Evolutionary conservation across 2,329 filamentous ascomycete genomes (phyloP).

Genomic region (Exophiala aquamarina): DNA sequence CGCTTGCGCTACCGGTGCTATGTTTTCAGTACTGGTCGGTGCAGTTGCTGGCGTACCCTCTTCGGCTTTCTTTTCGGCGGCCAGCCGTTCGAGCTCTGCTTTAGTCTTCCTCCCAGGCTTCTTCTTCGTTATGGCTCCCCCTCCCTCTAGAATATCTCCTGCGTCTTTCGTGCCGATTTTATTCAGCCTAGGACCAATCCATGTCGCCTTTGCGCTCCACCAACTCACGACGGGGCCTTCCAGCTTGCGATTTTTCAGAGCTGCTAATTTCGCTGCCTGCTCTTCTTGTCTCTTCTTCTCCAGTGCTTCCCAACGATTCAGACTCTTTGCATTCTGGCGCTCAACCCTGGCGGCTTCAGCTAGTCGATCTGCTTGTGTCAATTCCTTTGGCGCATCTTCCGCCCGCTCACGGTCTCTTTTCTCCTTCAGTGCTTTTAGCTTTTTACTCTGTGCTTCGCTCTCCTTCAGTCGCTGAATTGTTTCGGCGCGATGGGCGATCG

Average conservation of each 20-base stretch:
- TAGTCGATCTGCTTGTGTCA: slow-evolving; percentile 85
- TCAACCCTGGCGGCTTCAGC: slow-evolving; percentile 81
- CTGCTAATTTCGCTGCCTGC: slow-evolving; percentile 77
- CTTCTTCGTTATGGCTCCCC: slow-evolving; percentile 11
- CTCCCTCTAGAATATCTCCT: slow-evolving; percentile 11
- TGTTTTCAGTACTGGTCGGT: slow-evolving; percentile 1
- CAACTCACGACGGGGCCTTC: slow-evolving; percentile 87
- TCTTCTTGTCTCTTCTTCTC: slow-evolving; percentile 87
- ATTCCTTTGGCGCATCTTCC: slow-evolving; percentile 71
- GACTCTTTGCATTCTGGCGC: slow-evolving; percentile 80
- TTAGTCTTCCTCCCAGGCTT: slow-evolving; percentile 29
- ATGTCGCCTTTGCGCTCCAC: slow-evolving; percentile 89
- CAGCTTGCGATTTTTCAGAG: slow-evolving; percentile 80
- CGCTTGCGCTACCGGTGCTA: too few relatives aligned
- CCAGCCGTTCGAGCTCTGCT: slow-evolving; percentile 21
- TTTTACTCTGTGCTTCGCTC: slow-evolving; percentile 48
- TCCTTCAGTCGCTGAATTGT: slow-evolving; percentile 50
- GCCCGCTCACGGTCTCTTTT: slow-evolving; percentile 63
- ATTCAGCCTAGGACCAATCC: slow-evolving; percentile 65
- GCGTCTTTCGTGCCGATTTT: slow-evolving; percentile 20
- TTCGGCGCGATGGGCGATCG: slow-evolving; percentile 64
- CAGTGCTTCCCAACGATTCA: slow-evolving; percentile 91
- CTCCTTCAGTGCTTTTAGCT: slow-evolving; percentile 58
- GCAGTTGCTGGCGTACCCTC: background rate
- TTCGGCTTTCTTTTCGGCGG: slow-evolving; percentile 14